phyloP scores from a whole-genome alignment of 257 asterid species.

The Pogostemon cablin region DNA sequence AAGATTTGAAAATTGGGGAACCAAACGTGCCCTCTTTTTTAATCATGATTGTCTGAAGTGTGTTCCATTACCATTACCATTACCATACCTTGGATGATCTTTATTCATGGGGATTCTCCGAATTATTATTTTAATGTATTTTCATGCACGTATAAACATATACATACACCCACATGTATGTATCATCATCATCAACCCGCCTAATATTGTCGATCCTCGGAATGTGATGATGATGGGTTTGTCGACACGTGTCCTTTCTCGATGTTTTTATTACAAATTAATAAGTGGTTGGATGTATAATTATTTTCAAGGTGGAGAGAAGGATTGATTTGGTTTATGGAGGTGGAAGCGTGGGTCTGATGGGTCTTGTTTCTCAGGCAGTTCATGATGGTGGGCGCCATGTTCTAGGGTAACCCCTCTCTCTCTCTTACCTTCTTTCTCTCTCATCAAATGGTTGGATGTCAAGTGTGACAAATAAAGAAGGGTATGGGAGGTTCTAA shows the following conservation, averaged over 20 bases:
- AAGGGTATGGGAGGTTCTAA: conserved; percentile 22
- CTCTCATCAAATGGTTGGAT: neutral
- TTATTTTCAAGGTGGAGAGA: conserved; percentile 69
- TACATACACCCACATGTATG: neutral
- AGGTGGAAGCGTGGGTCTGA: conserved; percentile 98
- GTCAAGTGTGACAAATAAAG: conserved; percentile 17
- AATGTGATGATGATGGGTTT: conserved; percentile 21
- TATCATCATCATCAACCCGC: neutral
- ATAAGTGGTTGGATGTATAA: conserved; percentile 22
- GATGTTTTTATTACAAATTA: conserved; percentile 1
- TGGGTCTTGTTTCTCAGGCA: conserved; percentile 99
- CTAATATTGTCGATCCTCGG: no score
- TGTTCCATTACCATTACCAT: conserved; percentile 36
- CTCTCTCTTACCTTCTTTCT: conserved; percentile 16
- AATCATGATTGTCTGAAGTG: conserved; percentile 62
- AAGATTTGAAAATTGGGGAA: conserved; percentile 50
- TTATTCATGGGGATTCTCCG: conserved; percentile 21
- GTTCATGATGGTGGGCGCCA: conserved; percentile 99
- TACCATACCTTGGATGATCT: neutral
- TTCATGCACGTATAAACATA: conserved; percentile 48
- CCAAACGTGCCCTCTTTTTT: conserved; percentile 82
- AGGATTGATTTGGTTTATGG: conserved; percentile 97
- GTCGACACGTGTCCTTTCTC: conserved; percentile 42
- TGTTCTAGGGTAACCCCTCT: conserved; percentile 76
- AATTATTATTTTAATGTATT: conserved; percentile 3